phyloP scores from a whole-genome alignment of 306 rosid species.

The Sphenostylis stenocarpa region DNA sequence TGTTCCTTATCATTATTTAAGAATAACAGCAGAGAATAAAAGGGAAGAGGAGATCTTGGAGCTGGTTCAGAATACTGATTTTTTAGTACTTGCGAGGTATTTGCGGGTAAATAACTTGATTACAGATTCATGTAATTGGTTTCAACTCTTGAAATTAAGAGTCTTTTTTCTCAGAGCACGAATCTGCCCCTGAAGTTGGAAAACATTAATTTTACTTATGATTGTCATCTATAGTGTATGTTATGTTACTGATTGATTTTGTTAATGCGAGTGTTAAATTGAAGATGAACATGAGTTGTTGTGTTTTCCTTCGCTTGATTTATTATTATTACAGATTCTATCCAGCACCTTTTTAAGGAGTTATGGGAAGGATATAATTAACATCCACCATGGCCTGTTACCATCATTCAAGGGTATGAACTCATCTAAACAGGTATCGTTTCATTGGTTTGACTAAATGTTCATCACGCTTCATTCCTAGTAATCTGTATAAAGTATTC shows the following conservation, averaged over 20 bases:
- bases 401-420: constrained; percentile 78
- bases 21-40: constrained; percentile 49
- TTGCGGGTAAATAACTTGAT: constrained; percentile 58
- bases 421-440: constrained; percentile 68
- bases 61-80: constrained; percentile 72
- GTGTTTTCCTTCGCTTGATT: not conserved
- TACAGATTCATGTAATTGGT: not conserved
- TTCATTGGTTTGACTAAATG: not conserved
- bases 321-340: constrained; percentile 49
- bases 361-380: constrained; percentile 77
- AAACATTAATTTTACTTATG: not conserved
- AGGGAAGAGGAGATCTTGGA: constrained; percentile 68
- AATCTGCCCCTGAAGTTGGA: not conserved
- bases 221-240: not conserved
- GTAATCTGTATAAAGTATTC: constrained; percentile 18
- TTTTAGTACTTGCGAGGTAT: constrained; percentile 85
- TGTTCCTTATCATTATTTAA: constrained; percentile 61
- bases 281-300: not conserved
- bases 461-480: constrained; percentile 31
- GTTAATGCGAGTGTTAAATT: not conserved
- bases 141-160: not conserved
- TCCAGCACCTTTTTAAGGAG: constrained; percentile 59
- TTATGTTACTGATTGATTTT: not conserved
- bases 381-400: constrained; percentile 81
- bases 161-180: not conserved